Evolutionary conservation across 1,139 yeast genomes (phyloP).

Genomic region (Scheffersomyces segobiensis): DNA sequence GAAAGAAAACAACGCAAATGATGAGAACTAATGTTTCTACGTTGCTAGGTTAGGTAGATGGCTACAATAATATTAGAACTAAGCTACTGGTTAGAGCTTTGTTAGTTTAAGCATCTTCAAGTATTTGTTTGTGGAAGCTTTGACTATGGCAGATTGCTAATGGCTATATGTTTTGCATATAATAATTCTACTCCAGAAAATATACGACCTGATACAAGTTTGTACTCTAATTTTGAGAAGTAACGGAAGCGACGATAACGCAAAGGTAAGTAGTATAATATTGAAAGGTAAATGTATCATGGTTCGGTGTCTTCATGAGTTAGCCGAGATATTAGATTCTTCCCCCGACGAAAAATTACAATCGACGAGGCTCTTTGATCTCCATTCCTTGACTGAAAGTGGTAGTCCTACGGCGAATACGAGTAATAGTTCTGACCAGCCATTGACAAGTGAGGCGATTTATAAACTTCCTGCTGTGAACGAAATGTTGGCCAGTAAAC

Average conservation of each 20-base stretch:
- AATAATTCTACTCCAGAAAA: background rate
- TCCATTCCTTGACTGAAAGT: background rate
- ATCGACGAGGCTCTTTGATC: background rate
- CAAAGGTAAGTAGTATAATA: background rate
- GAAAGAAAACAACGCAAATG: background rate
- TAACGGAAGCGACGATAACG: background rate
- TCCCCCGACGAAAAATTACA: background rate
- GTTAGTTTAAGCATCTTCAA: background rate
- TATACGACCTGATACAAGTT: background rate
- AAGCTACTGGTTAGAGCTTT: background rate
- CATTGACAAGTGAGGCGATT: constrained; percentile 1
- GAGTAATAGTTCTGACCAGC: background rate
- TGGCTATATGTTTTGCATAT: background rate
- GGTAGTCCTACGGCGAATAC: background rate
- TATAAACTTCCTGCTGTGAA: constrained; percentile 12
- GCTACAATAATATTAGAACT: background rate
- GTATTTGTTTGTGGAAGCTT: background rate
- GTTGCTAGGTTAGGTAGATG: background rate
- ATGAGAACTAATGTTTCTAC: background rate
- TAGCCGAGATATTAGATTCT: background rate
- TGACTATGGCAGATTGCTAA: background rate
- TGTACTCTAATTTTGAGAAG: background rate
- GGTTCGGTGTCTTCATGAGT: background rate
- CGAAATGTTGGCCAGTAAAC: constrained; percentile 12
- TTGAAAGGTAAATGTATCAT: too few relatives aligned